Evolutionary conservation across 2,329 filamentous ascomycete genomes (phyloP).

Genomic region (Zasmidium angulare): DNA sequence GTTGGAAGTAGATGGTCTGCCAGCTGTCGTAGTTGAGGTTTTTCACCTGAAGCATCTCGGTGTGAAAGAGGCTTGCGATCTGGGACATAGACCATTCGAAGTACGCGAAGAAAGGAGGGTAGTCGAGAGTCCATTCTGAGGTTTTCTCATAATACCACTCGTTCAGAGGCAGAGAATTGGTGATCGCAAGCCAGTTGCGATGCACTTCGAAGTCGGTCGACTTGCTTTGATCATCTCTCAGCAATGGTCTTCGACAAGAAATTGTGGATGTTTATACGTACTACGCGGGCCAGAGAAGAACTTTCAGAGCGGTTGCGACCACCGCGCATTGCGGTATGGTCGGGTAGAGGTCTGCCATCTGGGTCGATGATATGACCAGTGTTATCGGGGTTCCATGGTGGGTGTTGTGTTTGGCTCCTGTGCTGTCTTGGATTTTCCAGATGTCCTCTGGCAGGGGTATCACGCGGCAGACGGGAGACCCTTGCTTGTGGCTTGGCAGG

Average conservation of each 20-base stretch:
- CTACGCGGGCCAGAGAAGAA: slow-evolving; percentile 93
- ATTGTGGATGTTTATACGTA: slow-evolving; percentile 55
- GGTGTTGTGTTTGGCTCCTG: not conserved
- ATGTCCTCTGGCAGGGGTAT: not conserved
- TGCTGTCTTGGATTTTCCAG: not conserved
- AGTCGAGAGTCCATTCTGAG: slow-evolving; percentile 99
- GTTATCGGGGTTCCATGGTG: not conserved
- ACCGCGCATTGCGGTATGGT: slow-evolving; percentile 86
- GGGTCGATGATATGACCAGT: not conserved
- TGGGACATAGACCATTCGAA: slow-evolving; percentile 94
- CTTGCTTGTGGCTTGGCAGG: not conserved
- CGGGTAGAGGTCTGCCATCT: slow-evolving; percentile 79
- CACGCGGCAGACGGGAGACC: not conserved
- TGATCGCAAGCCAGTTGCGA: slow-evolving; percentile 97
- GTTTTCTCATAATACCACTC: slow-evolving; percentile 98
- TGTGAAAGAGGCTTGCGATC: slow-evolving; percentile 72
- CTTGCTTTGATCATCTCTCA: slow-evolving; percentile 61
- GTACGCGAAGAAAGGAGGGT: slow-evolving; percentile 95
- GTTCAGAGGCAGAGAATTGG: slow-evolving; percentile 79
- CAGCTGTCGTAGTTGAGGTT: slow-evolving; percentile 86
- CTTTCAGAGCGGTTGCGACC: slow-evolving; percentile 83
- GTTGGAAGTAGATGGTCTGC: slow-evolving; percentile 92
- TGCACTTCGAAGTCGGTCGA: slow-evolving; percentile 99
- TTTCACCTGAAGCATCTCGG: slow-evolving; percentile 75
- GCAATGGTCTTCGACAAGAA: slow-evolving; percentile 8